A percentile compares a stretch with the other conserved stretches of the same genome.
Conservation (phyloP, 1,139 yeast species). For the Pichia kudriavzevii region DNA sequence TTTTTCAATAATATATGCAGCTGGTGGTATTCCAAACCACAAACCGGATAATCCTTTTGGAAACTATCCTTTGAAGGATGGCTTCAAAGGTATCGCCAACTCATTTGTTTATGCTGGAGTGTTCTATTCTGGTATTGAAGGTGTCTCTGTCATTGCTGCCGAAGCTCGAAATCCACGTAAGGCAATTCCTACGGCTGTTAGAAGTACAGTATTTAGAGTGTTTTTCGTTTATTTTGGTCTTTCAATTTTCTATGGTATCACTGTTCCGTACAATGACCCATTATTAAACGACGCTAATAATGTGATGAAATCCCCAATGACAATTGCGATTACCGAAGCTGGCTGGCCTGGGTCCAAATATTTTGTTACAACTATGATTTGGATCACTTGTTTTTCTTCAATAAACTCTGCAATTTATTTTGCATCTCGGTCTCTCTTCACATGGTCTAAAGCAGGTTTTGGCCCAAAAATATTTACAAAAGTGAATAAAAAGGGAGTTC, state of each 20-base stretch:
- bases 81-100: conserved; percentile 60
- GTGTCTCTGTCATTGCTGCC: conserved; percentile 49
- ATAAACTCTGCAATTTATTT: conserved; percentile 47
- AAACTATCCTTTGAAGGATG: conserved; percentile 43
- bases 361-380: conserved; percentile 43
- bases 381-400: conserved; percentile 46
- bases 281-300: conserved; percentile 21
- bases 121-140: conserved; percentile 52
- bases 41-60: conserved; percentile 45
- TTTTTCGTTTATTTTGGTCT: conserved; percentile 49
- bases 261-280: conserved; percentile 48
- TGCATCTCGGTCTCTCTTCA: conserved; percentile 45
- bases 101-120: conserved; percentile 66
- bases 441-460: conserved; percentile 42
- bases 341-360: conserved; percentile 47
- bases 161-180: conserved; percentile 49
- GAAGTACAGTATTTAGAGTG: conserved; percentile 50
- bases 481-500: conserved; percentile 43
- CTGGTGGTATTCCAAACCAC: conserved; percentile 57
- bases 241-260: conserved; percentile 45
- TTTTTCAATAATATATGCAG: conserved; percentile 49
- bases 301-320: conserved; percentile 42
- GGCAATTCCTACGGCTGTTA: conserved; percentile 52
- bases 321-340: conserved; percentile 48
- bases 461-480: conserved; percentile 40